Evolutionary conservation across 805 yeast genomes (phyloP).

Genomic region (Zygosaccharomyces lentus): DNA sequence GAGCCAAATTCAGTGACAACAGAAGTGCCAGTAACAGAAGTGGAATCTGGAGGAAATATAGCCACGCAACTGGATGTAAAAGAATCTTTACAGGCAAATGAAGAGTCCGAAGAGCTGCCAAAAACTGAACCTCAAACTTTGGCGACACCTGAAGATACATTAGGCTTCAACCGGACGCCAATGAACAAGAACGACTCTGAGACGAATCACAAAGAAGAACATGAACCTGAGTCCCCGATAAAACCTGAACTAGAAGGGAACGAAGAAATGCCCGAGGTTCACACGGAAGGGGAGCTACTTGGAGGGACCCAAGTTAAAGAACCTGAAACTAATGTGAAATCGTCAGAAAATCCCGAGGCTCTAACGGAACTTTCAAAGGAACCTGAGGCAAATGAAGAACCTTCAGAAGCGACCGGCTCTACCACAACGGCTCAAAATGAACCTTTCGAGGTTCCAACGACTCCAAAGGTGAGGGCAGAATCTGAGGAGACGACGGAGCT

Average conservation of each 20-base stretch:
- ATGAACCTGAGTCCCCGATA: too few relatives aligned
- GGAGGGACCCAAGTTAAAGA: not conserved
- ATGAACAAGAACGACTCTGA: too few relatives aligned
- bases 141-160: too few relatives aligned
- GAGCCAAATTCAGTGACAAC: not conserved
- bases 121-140: too few relatives aligned
- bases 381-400: not conserved
- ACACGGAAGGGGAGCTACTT: not conserved
- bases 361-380: not conserved
- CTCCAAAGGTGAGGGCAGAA: constrained; percentile 10
- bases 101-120: too few relatives aligned
- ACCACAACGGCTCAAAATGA: not conserved
- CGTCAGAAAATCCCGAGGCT: not conserved
- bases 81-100: too few relatives aligned
- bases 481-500: constrained; percentile 14
- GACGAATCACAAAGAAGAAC: too few relatives aligned
- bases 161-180: too few relatives aligned
- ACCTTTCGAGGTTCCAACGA: constrained; percentile 11
- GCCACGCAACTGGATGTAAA: too few relatives aligned
- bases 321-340: not conserved
- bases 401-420: not conserved
- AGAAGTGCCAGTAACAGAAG: too few relatives aligned
- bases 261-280: not conserved
- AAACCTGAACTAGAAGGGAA: too few relatives aligned
- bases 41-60: too few relatives aligned